These are phyloP conservation scores for Cryptosporidium sp. DNA, from an alignment of 169 alveolate species.

Conservation along the genomic window DNA sequence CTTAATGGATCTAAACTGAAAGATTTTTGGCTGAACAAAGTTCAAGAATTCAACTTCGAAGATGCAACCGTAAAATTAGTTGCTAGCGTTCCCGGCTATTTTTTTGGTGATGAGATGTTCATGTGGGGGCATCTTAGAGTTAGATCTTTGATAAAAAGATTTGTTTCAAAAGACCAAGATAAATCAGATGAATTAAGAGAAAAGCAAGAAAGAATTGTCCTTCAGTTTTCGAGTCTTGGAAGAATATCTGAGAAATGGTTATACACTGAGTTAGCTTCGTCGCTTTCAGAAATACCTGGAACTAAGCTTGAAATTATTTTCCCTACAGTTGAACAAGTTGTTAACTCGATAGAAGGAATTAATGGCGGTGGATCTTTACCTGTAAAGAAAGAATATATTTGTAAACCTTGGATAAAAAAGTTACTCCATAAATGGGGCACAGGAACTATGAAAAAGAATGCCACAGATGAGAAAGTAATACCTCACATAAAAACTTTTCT, in stretches of 20 bases:
- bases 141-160: conserved; percentile 4
- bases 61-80: conserved; percentile 43
- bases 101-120: neutral
- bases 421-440: conserved; percentile 39
- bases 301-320: neutral
- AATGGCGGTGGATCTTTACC: conserved; percentile 58
- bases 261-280: conserved; percentile 17
- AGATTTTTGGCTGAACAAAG: conserved; percentile 16
- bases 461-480: neutral
- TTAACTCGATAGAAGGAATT: conserved; percentile 37
- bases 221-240: conserved; percentile 64
- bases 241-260: conserved; percentile 65
- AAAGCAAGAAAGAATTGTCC: neutral
- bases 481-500: conserved; percentile 67
- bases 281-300: neutral
- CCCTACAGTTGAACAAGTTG: conserved; percentile 55
- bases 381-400: conserved; percentile 34
- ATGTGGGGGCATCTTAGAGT: conserved; percentile 74
- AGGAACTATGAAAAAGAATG: neutral
- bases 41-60: conserved; percentile 21
- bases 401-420: conserved; percentile 52
- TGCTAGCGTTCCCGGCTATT: conserved; percentile 70
- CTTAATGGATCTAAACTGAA: neutral
- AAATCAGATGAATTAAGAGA: neutral
- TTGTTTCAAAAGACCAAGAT: neutral